These are phyloP conservation scores for Candida qinlingensis DNA, from an alignment of 805 yeast genomes.

Conservation along the genomic window DNA sequence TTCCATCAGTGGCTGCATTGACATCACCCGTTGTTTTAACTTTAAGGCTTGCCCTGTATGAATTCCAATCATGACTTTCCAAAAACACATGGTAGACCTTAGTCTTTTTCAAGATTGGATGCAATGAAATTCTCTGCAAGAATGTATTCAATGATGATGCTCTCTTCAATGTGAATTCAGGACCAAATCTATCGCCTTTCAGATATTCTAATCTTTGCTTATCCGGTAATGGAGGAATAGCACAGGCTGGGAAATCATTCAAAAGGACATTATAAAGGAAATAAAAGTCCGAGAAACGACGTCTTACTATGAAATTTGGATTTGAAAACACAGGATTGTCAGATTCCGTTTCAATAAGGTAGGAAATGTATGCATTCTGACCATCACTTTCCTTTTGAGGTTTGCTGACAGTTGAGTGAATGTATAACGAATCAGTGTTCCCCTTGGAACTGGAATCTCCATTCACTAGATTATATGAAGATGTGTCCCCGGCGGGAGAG, in stretches of 20 bases:
- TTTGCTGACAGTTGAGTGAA: conserved; percentile 41
- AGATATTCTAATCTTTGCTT: conserved; percentile 86
- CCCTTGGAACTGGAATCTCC: not conserved
- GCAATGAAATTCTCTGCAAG: conserved; percentile 64
- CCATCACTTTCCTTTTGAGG: conserved; percentile 73
- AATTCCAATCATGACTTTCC: conserved; percentile 70
- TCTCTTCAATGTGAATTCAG: conserved; percentile 78
- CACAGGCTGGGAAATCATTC: conserved; percentile 77
- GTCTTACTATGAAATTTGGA: conserved; percentile 46
- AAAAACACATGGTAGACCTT: conserved; percentile 66
- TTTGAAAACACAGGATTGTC: conserved; percentile 52
- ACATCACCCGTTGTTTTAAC: conserved; percentile 19
- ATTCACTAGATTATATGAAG: not conserved
- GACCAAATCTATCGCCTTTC: conserved; percentile 87
- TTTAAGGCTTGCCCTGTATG: conserved; percentile 55
- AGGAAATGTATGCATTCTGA: conserved; percentile 72
- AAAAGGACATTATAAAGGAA: conserved; percentile 67
- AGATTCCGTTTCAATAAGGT: conserved; percentile 58
- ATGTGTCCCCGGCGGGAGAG: not conserved
- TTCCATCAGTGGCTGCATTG: conserved; percentile 45
- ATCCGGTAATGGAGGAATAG: conserved; percentile 92
- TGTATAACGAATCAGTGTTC: conserved; percentile 18
- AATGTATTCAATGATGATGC: conserved; percentile 77
- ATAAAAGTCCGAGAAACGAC: conserved; percentile 86
- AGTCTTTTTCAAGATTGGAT: conserved; percentile 66